These are phyloP conservation scores for Beauveria sp. DNA, from an alignment of 2,329 filamentous ascomycete genomes.

Conservation along the genomic window DNA sequence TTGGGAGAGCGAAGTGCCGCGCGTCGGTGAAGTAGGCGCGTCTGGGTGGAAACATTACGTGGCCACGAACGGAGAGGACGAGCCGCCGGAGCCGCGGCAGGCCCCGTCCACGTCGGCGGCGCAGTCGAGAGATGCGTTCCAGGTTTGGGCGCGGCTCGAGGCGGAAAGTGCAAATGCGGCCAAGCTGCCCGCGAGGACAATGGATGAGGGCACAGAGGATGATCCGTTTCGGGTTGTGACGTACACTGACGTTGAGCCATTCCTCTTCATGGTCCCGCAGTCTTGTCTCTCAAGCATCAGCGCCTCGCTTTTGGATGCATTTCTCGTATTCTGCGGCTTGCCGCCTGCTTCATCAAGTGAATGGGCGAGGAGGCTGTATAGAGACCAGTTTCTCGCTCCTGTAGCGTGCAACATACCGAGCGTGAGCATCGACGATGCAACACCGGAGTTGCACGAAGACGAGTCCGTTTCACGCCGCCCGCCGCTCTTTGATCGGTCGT, in stretches of 20 bases:
- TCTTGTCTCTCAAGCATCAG: conserved; percentile 26
- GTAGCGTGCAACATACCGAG: conserved; percentile 3
- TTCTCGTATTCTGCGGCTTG: conserved; percentile 59
- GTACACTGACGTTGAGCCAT: conserved; percentile 63
- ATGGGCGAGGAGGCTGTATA: conserved; percentile 23
- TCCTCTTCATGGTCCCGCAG: conserved; percentile 47
- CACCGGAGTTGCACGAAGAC: conserved; percentile 11
- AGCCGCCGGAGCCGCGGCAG: conserved; percentile 31
- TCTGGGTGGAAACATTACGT: conserved; percentile 60
- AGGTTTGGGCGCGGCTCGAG: conserved; percentile 49
- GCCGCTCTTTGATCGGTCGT: neutral
- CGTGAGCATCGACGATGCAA: neutral
- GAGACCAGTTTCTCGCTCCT: conserved; percentile 24
- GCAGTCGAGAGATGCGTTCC: conserved; percentile 37
- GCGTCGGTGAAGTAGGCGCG: conserved; percentile 67
- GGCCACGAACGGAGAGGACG: conserved; percentile 25
- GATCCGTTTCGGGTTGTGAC: conserved; percentile 80
- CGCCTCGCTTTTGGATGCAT: conserved; percentile 56
- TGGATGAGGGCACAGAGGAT: conserved; percentile 67
- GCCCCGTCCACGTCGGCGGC: conserved; percentile 7
- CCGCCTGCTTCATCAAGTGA: conserved; percentile 39
- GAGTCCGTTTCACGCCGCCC: conserved; percentile 6
- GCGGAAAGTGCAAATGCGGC: conserved; percentile 37
- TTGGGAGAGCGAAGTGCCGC: conserved; percentile 77
- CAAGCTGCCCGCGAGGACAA: conserved; percentile 59